Evolutionary conservation across 805 yeast species (phyloP), one percentile per base, ranked within the genome.

Genomic region (Yarrowia sp.): DNA sequence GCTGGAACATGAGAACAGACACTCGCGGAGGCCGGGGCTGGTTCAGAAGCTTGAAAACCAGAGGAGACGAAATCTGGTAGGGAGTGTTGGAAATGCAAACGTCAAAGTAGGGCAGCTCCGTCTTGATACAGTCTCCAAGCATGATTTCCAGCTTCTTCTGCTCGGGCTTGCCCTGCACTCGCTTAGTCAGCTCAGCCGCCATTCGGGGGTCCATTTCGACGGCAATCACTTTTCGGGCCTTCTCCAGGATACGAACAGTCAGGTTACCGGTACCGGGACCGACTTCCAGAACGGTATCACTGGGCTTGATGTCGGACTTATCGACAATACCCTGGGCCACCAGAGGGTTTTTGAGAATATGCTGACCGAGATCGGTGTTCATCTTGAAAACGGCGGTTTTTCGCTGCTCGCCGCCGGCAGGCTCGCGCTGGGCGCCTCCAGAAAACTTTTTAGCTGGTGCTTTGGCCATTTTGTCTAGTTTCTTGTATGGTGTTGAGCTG

Each of bases 211-310:
- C 99, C 92, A 93, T 93, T 80, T 95, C 99, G 66, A 91, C 95
- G 0, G 98, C 99, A 58, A 91, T 85, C n/a, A 94, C 98, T 73
- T 91, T 92, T 68, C 91, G 84, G 0, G 98, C 98, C 77, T 92
- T 89, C 73, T 94, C 98, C 67, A 95, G 79, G 43, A 95, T 95
- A 70, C 96, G 84, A 43, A 94, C 96, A 0, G 99, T 95, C 79
- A 95, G 83, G 75, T 95, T 95, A 81, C 99, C 99, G 0, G 99
- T 95, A 86, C 99, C 99, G 2, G 99, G 99, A 74, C 99, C 99
- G 65, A 95, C 97, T 81, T 95, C 99, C 49, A 95, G 82, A 1
- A 95, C 98, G 9, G 87, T 86, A 76, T 95, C 99, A 38, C 96
- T 88, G 2, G 98, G 98, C 74, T 87, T 89, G 67, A 95, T 89